Base-by-base conservation (phyloP, 1,284 basidiomycete genomes). In the Puccinia novopanici region DNA sequence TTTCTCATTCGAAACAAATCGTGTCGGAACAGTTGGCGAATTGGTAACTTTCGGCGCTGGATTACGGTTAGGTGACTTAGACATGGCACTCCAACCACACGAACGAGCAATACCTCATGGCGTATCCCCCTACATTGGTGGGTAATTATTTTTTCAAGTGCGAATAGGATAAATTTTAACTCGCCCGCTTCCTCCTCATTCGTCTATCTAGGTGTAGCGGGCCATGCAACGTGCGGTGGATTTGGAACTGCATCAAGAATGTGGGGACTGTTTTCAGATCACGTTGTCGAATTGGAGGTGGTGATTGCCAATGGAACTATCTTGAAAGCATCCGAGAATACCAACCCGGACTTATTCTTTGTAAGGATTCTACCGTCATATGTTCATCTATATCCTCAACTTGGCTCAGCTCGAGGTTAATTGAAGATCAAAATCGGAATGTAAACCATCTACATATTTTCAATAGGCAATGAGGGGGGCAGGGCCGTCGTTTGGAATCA, bases 241-340 rank as follows among this genome's bases (percentile, higher is more conserved):
- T 81, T 82, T 61, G 84, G 84, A 2, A 57, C 84, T 13, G 83
- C 84, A 59, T 84, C n/a, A n/a, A n/a, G n/a, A n/a, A n/a, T n/a
- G n/a, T n/a, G n/a, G n/a, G n/a, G n/a, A n/a, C n/a, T n/a, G 57
- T 82, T 84, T 27, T 81, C 84, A 27, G 86, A 86, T 81, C 82
- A 78, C n/a, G 82, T 86, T 59, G 75, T 84, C 48, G 82, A 82
- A 74, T 83, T 84, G 42, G 85, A 86, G 71, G 82, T 86, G 55
- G 85, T 86, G 34, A 83, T 86, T n/a, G 84, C 86, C 13, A 84
- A 86, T 74, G 85, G 85, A 22, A 83, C 83, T 30, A 76, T 83
- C 37, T 42, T 85, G 59, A 82, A 81, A 22, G 84, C 83, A 34
- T 75, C 84, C 0, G 81, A 72, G 5, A n/a, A 61, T 19, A 54